Base-by-base conservation (phyloP, 2,329 filamentous ascomycete genomes). In the Dactylellina drechsleri region DNA sequence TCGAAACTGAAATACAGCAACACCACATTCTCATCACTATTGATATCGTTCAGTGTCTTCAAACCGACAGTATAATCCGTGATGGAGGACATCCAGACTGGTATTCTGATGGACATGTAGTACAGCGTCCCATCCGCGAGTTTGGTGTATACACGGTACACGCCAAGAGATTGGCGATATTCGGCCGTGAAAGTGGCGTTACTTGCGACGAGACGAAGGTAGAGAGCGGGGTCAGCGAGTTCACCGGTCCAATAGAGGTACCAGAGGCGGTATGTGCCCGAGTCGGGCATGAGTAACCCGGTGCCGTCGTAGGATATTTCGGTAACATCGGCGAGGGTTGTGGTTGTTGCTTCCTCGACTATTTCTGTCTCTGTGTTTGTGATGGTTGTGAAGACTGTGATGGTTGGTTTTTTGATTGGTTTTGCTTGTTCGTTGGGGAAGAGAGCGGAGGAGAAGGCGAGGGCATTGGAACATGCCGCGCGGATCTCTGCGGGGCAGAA, bases 261-360 rank as follows among this genome's bases (percentile, higher is more conserved):
- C 68, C 68, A 73, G n/a, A 47, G 40, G 3, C 28, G 56, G 56
- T 73, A 73, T 8, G 41, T 57, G 20, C 68, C 61, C 1, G 60
- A 56, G 40, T 73, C 68, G 12, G 41, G 41, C 2, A 45, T 13
- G 8, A 73, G 23, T 1, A 43, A 40, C 7, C 61, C 61, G 2
- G 61, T 66, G 8, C 68, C 68, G n/a, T 57, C 60, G 40, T 73
- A 73, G 2, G 61, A 53, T 41, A 73, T 73, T 31, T 65, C 40
- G 16, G 68, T 66, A 10, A 49, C 20, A 15, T 73, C 54, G 15
- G 28, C 26, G 8, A 73, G 16, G 26, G 61, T 66, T 8, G 68
- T 66, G 1, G 56, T 73, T 31, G 60, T 56, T 15, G 50, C 61
- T 2, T 54, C 47, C 3, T 49, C 8, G 13, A 66, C 7, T 10